phyloP scores from a whole-genome alignment of 2,329 filamentous ascomycete species.

The Trichophyton equinum region DNA sequence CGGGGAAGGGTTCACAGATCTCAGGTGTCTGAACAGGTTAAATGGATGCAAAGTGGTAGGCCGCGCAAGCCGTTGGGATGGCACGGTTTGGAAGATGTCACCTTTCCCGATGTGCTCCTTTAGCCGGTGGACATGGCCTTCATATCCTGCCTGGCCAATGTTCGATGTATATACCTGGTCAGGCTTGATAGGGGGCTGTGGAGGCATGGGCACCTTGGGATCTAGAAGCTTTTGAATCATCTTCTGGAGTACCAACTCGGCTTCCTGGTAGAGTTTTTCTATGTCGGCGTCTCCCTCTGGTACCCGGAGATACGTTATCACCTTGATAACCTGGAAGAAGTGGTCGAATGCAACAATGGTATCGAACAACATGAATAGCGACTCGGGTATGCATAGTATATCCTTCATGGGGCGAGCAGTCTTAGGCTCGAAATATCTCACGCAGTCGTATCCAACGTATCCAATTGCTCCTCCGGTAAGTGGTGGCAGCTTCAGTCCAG shows the following conservation, averaged over 20 bases:
- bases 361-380: conserved; percentile 92
- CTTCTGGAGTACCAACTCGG: conserved; percentile 49
- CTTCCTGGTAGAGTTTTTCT: conserved; percentile 56
- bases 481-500: conserved; percentile 68
- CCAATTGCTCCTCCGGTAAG: conserved; percentile 87
- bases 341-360: conserved; percentile 90
- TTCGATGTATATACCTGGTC: conserved; percentile 80
- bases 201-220: conserved; percentile 63
- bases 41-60: conserved; percentile 89
- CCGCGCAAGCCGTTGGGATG: conserved; percentile 81
- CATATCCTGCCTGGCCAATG: conserved; percentile 78
- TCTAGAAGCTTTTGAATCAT: conserved; percentile 61
- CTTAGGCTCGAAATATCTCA: conserved; percentile 95
- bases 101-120: conserved; percentile 85
- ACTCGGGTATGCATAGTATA: conserved; percentile 77
- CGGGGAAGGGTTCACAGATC: conserved; percentile 93
- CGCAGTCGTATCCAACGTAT: conserved; percentile 95
- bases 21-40: conserved; percentile 92
- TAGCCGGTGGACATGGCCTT: conserved; percentile 69
- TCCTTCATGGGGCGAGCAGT: conserved; percentile 84
- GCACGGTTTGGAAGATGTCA: conserved; percentile 96
- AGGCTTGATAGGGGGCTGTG: conserved; percentile 57
- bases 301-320: conserved; percentile 79
- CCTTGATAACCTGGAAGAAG: conserved; percentile 83
- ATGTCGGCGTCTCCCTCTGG: conserved; percentile 47